Percentiles rank a stretch among this genome's conserved stretches.
Conservation (phyloP, 1,284 basidiomycete genomes). For the Ceratobasidium sp. region DNA sequence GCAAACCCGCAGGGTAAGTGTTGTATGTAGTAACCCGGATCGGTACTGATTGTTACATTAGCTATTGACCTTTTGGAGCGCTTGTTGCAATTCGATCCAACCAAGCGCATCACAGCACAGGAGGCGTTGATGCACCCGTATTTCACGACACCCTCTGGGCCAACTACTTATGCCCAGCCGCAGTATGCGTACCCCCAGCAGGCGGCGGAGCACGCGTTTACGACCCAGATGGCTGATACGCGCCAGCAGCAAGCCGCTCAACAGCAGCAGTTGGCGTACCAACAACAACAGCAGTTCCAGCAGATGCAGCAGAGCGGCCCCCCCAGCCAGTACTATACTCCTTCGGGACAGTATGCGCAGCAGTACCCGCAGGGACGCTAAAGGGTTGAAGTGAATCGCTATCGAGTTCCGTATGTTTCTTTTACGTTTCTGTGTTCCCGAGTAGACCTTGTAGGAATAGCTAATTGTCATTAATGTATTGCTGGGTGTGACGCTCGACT, state of each 20-base stretch:
- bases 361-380: conserved; percentile 41
- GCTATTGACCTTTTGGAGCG: conserved; percentile 96
- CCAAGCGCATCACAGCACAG: conserved; percentile 90
- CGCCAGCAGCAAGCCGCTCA: conserved; percentile 51
- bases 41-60: conserved; percentile 53
- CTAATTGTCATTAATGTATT: conserved; percentile 18
- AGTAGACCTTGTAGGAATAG: conserved; percentile 26
- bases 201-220: conserved; percentile 40
- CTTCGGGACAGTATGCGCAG: conserved; percentile 41
- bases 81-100: conserved; percentile 96
- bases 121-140: conserved; percentile 95
- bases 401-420: background rate
- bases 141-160: conserved; percentile 73
- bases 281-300: conserved; percentile 54
- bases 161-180: conserved; percentile 55
- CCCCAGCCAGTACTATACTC: conserved; percentile 41
- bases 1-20: conserved; percentile 83
- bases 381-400: conserved; percentile 4
- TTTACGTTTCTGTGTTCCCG: conserved; percentile 1
- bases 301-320: conserved; percentile 42
- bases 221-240: conserved; percentile 39
- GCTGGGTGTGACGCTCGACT: background rate
- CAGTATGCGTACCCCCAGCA: conserved; percentile 47
- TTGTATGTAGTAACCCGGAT: conserved; percentile 28
- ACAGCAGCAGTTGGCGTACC: conserved; percentile 54